Evolutionary conservation across 768 basidiomycete species (phyloP), one percentile per base, ranked within the genome.

Genomic region (Tulasnella sp.): DNA sequence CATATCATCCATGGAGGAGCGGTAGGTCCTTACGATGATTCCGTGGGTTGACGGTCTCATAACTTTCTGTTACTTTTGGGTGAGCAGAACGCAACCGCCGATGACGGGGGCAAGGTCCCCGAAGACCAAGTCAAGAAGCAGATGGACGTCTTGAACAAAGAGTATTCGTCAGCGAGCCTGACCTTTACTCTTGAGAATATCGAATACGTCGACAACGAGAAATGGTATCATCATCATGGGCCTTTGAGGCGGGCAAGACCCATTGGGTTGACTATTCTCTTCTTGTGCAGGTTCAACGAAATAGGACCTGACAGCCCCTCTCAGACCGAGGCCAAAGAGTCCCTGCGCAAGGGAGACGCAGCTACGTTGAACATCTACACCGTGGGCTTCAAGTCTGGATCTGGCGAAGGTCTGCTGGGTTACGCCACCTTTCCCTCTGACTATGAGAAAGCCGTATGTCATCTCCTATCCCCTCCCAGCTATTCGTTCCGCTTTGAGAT

Each of bases 341-440:
- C 84, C 24, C 86, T 88, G 79, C 85, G 86, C 79, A 83, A 77
- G 40, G 84, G 84, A 27, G 84, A 81, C 39, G 77, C 77, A 12
- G 44, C 74, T 39, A 80, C 76, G 10, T 82, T 88, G 72, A 88
- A 87, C 79, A 81, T 88, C 48, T 88, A 86, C 82, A 85, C 86
- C 14, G 74, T 79, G 16, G 80, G 81, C 21, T 81, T 74, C 74
- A 71, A 4, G 48, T 78, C 56, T n/a, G 80, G 80, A 36, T 31
- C 18, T 84, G 86, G 84, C 84, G 44, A 19, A 44, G 83, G 84
- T 18, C 81, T 85, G 12, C 83, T 86, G 5, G 86, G 86, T 12
- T 86, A 85, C 78, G 79, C 86, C 19, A 86, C 86, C 5, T 87
- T 86, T 81, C 87, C 86, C 4, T 83, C 76, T 27, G 80, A 82